Conservation (phyloP, 371 early-diverging fungal genomes). For the Spraguea lophii region DNA sequence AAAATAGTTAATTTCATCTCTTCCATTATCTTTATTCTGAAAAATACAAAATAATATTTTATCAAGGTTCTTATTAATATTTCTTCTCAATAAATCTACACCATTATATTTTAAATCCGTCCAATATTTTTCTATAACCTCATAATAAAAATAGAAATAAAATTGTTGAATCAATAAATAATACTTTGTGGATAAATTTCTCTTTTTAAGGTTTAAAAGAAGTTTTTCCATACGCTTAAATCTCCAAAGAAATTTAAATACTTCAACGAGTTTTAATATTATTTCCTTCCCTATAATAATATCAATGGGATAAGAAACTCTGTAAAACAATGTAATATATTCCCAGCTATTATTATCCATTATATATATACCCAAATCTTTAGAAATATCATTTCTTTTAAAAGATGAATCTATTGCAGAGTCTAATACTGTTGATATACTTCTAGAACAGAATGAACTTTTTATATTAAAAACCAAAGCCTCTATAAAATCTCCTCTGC, state of each 20-base stretch:
- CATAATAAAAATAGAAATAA: background rate
- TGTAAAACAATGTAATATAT: constrained; percentile 22
- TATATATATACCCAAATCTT: constrained; percentile 4
- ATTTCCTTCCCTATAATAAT: constrained; percentile 17
- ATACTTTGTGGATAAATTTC: background rate
- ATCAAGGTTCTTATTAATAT: constrained; percentile 7
- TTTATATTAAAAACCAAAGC: constrained; percentile 22
- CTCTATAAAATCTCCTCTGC: constrained; percentile 38
- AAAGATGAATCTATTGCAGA: constrained; percentile 21
- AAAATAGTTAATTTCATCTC: background rate
- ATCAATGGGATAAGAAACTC: constrained; percentile 16
- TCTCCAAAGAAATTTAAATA: constrained; percentile 41
- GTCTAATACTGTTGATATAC: constrained; percentile 20
- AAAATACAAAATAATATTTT: background rate
- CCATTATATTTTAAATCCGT: background rate
- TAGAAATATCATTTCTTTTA: constrained; percentile 11
- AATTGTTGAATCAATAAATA: background rate
- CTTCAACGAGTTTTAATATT: constrained; percentile 12
- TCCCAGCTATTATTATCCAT: constrained; percentile 4
- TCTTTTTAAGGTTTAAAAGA: constrained; percentile 2
- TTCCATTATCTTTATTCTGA: background rate
- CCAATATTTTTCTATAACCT: constrained; percentile 6
- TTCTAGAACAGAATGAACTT: constrained; percentile 1
- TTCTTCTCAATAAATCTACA: background rate
- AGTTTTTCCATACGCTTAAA: constrained; percentile 27